Base-by-base conservation (phyloP, 192 early-diverging fungal genomes). In the Gigaspora rosea region DNA sequence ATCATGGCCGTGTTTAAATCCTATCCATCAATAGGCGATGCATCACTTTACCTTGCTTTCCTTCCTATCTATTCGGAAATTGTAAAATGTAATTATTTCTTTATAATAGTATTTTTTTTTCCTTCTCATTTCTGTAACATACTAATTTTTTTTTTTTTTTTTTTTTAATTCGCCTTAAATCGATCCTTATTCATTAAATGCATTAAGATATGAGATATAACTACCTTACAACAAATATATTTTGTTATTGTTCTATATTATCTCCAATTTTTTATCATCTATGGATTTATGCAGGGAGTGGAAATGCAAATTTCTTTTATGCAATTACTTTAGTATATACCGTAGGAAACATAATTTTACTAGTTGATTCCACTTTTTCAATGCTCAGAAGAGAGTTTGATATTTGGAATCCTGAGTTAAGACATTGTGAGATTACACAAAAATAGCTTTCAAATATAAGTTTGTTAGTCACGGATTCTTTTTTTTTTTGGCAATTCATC, bases 301-400 rank as follows among this genome's bases (percentile, higher is more conserved):
- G 96, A 33, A 99, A 99, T 83, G 94, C 97, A 71, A 99, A 99
- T 80, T 99, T 98, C 79, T 97, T 95, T 79, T 99, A 97, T 78
- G 95, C 97, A 5, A 96, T 97, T 13, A 98, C 95, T 1, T 88
- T 99, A 52, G 94, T 99, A 5, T 96, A 94, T 57, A 92, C 88
- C 18, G 83, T 96, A 67, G 93, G 93, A 0, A 95, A 97, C 82
- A 91, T 97, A 51, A 81, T 95, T 18, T 80, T 97, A 64, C 75
- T 97, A 36, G 91, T 95, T 20, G 97, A 99, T 82, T 73, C 92
- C n/a, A 91, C 90, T n/a, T 90, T 83, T 72, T 92, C 96, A 12
- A 84, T 87, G 78, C 80, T 93, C 3, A 82, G 92, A 56, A 85
- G 96, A 7, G 91, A 95, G 46, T 94, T 95, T 83, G 96, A 99